Conservation (phyloP, 495 filamentous ascomycete genomes). For the Penicillium turbatum region DNA sequence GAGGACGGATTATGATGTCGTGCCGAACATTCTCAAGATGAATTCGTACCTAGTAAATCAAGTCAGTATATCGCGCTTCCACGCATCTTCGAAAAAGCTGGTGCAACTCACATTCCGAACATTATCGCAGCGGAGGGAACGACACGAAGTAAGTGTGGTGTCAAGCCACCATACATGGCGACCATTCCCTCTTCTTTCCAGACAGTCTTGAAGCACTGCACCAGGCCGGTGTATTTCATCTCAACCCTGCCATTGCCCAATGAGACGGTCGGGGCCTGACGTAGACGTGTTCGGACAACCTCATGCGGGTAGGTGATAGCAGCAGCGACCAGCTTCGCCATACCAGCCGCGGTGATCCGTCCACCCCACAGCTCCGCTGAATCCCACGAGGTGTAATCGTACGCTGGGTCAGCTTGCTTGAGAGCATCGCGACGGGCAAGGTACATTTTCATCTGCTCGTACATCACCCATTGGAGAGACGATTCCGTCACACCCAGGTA, state of each 20-base stretch:
- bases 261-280: slow-evolving; percentile 49
- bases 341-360: slow-evolving; percentile 47
- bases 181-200: slow-evolving; percentile 54
- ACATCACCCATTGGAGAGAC: slow-evolving; percentile 55
- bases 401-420: slow-evolving; percentile 23
- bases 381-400: slow-evolving; percentile 40
- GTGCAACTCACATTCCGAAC: slow-evolving; percentile 69
- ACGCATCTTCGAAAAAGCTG: not conserved
- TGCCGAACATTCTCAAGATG: slow-evolving; percentile 53
- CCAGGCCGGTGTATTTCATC: slow-evolving; percentile 53
- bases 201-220: slow-evolving; percentile 52
- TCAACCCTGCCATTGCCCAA: slow-evolving; percentile 27
- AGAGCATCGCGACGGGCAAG: slow-evolving; percentile 40
- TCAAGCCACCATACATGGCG: slow-evolving; percentile 54
- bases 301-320: slow-evolving; percentile 58
- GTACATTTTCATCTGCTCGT: slow-evolving; percentile 53
- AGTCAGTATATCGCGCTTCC: slow-evolving; percentile 9
- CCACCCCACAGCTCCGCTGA: slow-evolving; percentile 45
- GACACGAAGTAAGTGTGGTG: slow-evolving; percentile 53
- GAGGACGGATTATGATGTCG: slow-evolving; percentile 14
- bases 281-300: slow-evolving; percentile 51
- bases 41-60: slow-evolving; percentile 52
- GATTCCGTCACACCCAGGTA: slow-evolving; percentile 55
- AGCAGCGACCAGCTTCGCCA: slow-evolving; percentile 53
- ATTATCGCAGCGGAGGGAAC: slow-evolving; percentile 90